Conservation (phyloP, 305 asterid genomes). For the Solanum hybrid region DNA sequence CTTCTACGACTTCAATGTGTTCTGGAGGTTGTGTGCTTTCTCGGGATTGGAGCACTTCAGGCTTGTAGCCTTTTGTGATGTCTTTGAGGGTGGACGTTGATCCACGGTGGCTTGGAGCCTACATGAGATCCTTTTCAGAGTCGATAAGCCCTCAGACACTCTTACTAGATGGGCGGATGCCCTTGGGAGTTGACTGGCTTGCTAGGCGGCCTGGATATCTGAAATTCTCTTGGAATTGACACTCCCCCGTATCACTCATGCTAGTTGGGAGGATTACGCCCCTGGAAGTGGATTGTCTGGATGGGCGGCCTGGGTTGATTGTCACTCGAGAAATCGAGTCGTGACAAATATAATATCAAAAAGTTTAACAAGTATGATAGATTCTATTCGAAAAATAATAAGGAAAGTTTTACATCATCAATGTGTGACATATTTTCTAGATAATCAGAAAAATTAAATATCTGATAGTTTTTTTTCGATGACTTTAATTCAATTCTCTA, state of each 20-base stretch:
- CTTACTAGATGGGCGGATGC: not conserved
- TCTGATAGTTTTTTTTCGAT: not conserved
- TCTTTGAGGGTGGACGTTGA: not conserved
- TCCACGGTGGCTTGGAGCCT: not conserved
- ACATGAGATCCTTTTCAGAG: not conserved
- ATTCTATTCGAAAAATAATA: not conserved
- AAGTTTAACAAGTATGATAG: not conserved
- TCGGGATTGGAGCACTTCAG: not conserved
- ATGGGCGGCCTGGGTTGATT: not conserved
- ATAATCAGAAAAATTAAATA: not conserved
- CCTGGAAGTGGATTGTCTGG: not conserved
- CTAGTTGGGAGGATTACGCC: not conserved
- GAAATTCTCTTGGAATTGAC: not conserved
- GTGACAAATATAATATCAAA: not conserved
- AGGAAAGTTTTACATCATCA: not conserved
- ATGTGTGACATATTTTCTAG: not conserved
- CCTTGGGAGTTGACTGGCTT: not conserved
- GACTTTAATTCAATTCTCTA: not conserved
- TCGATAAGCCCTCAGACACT: not conserved
- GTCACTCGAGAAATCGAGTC: not conserved
- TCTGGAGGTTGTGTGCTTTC: not conserved
- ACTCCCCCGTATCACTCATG: not conserved
- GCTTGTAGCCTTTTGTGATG: not conserved
- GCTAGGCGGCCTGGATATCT: not conserved
- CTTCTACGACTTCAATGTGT: not conserved